Base-by-base conservation (phyloP, 1,284 basidiomycete genomes). In the Malassezia vespertilionis region DNA sequence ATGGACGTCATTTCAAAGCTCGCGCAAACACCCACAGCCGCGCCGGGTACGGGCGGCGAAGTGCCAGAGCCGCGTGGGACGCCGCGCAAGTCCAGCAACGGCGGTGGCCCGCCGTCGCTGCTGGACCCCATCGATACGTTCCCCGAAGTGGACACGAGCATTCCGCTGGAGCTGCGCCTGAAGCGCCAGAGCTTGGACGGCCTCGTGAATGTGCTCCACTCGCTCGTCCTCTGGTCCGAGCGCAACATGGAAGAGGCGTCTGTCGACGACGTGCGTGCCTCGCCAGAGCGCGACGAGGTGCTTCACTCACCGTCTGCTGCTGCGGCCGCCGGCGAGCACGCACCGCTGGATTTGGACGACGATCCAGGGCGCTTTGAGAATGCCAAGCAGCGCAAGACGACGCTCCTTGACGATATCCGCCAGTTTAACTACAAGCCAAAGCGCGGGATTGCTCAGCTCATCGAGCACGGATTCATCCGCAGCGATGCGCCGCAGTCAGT, bases 341-440 rank as follows among this genome's bases (percentile, higher is more conserved):
- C n/a, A n/a, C 17, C 15, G 17, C 5, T 35, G 33, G 39, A 21
- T 17, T 15, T 9, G 4, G 45, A 73, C 41, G 93, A 97, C 67
- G 93, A 97, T 68, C 91, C 91, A 0, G 82, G 78, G 28, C 81
- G 80, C 66, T 96, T 99, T 61, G 93, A 97, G 74, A 90, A 79
- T 57, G 93, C 89, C 23, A 97, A 95, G 72, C 84, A 89, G 73
- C 85, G 88, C 74, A 99, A 99, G 76, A 97, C 86, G 27, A 88
- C 84, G 1, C 73, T 97, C 23, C 74, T 93, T 35, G 93, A 97
- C 68, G 95, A 91, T 23, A 86, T 99, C 71, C 88, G 84, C 72
- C 88, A 88, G 72, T 99, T 99, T 75, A 97, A 97, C 73, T 90
- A 84, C 75, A 97, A 96, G 73, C 90, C 93, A 10, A 66, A 66